Evolutionary conservation across 192 early-diverging fungal genomes (phyloP).

Genomic region (Linnemannia elongata): DNA sequence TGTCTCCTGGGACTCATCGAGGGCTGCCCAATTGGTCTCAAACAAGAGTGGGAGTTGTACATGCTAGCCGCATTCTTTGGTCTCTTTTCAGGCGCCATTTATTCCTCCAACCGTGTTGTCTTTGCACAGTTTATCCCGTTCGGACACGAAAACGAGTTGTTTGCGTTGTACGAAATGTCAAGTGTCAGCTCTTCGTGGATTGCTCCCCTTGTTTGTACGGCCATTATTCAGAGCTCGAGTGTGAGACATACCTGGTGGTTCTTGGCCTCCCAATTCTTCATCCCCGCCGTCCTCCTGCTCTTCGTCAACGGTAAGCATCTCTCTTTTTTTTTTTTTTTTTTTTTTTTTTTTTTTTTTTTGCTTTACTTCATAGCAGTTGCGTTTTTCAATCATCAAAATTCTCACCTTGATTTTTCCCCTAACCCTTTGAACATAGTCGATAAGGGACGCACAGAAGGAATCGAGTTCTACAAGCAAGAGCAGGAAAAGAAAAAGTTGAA

Average conservation of each 20-base stretch:
- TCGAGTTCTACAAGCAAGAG: conserved; percentile 24
- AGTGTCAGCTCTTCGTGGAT: conserved; percentile 65
- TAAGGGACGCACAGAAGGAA: conserved; percentile 19
- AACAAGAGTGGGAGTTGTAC: conserved; percentile 65
- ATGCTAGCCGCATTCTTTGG: conserved; percentile 66
- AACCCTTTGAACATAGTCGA: conserved; percentile 5
- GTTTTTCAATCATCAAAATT: not conserved
- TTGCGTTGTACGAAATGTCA: conserved; percentile 70
- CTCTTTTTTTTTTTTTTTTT: not conserved
- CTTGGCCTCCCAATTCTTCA: conserved; percentile 34
- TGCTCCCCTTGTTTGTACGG: conserved; percentile 71
- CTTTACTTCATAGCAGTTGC: not conserved
- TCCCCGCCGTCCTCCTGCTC: conserved; percentile 35
- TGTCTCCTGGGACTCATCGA: conserved; percentile 72
- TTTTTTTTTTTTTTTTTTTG: not conserved
- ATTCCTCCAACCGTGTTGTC: conserved; percentile 64
- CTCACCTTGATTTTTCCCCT: not conserved
- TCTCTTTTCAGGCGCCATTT: conserved; percentile 64
- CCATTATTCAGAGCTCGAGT: conserved; percentile 60
- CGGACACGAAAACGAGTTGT: conserved; percentile 76
- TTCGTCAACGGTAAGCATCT: conserved; percentile 53
- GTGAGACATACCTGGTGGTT: conserved; percentile 43
- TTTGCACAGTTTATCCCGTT: conserved; percentile 72
- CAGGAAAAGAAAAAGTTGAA: conserved; percentile 5
- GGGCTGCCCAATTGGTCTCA: conserved; percentile 54